phyloP scores from a whole-genome alignment of 345 rosid species.

The Euclidium syriacum region DNA sequence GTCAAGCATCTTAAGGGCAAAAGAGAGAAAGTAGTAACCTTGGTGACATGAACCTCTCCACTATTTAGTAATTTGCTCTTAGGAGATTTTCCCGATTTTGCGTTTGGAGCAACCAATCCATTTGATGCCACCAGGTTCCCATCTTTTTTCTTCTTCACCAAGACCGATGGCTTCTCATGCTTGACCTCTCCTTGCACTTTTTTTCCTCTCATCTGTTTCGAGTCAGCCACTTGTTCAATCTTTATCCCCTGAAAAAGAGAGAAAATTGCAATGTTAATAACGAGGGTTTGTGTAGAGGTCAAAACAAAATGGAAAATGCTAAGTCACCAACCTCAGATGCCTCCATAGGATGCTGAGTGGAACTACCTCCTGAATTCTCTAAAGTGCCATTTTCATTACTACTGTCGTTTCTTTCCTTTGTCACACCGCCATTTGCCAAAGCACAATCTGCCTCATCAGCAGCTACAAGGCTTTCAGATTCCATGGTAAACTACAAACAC shows the following conservation, averaged over 20 bases:
- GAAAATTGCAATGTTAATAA: neutral
- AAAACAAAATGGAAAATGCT: neutral
- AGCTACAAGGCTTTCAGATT: constrained; percentile 32
- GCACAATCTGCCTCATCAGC: constrained; percentile 36
- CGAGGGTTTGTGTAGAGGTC: neutral
- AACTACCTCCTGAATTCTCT: constrained; percentile 10
- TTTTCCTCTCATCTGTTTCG: constrained; percentile 25
- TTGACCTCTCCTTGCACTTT: constrained; percentile 39
- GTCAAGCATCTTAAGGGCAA: neutral
- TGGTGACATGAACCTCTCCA: constrained; percentile 32
- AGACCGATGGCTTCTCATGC: constrained; percentile 43
- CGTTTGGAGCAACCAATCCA: constrained; percentile 36
- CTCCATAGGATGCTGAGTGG: constrained; percentile 18
- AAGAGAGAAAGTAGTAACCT: constrained; percentile 30
- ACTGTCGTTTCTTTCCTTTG: constrained; percentile 22
- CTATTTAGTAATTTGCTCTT: constrained; percentile 44
- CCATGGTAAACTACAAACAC: constrained; percentile 39
- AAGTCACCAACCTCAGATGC: constrained; percentile 29
- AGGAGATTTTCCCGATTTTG: constrained; percentile 32
- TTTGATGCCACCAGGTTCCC: constrained; percentile 33
- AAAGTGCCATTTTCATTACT: constrained; percentile 28
- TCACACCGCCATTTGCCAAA: constrained; percentile 44
- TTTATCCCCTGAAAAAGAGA: constrained; percentile 33
- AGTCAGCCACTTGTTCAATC: constrained; percentile 24
- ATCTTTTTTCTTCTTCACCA: constrained; percentile 36